Evolutionary conservation across 1,139 yeast species (phyloP), one percentile per base, ranked within the genome.

Genomic region (Candida smagusa): DNA sequence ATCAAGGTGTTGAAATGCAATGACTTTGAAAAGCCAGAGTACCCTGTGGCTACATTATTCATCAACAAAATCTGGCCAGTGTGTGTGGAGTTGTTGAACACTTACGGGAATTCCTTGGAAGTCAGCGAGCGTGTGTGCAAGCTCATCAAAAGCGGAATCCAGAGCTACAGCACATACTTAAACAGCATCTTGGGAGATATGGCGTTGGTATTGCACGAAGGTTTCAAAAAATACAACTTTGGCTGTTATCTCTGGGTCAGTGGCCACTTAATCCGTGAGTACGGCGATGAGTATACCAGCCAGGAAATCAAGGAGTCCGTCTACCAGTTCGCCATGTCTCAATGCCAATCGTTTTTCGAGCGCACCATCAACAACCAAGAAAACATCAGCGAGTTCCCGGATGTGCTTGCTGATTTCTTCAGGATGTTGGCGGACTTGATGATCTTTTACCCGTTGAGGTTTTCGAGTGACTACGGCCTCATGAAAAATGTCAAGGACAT

Each of bases 241-340:
- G 97, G 97, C 2, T 86, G 96, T 57, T 90, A 84, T 55, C 65
- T 90, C 41, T 90, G 96, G 94, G 94, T 87, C 12, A 83, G 95
- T 3, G 97, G 96, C 4, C 75, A 86, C 4, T 66, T 88, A 23
- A 78, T 90, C 37, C 77, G 88, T 43, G 94, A 86, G 45, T 89
- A 76, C 59, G 84, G 86, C 22, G 87, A 81, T 54, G 86, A 78
- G 40, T 68, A 67, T 41, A 59, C 72, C 31, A 50, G 62, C 22
- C 54, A 55, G 6, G 62, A 56, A 23, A 53, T 69, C 38, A 61
- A 69, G 45, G 60, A 62, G 34, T 61, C 73, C 23, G 68, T 77
- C 30, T 70, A 70, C 62, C 57, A 65, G 33, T 77, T 79, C 56
- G 76, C 79, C 2, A 47, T 71, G 34, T 60, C 68, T 29, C 83